phyloP scores from a whole-genome alignment of 108 stramenopile species.

The Cyclostephanos invisitatus region DNA sequence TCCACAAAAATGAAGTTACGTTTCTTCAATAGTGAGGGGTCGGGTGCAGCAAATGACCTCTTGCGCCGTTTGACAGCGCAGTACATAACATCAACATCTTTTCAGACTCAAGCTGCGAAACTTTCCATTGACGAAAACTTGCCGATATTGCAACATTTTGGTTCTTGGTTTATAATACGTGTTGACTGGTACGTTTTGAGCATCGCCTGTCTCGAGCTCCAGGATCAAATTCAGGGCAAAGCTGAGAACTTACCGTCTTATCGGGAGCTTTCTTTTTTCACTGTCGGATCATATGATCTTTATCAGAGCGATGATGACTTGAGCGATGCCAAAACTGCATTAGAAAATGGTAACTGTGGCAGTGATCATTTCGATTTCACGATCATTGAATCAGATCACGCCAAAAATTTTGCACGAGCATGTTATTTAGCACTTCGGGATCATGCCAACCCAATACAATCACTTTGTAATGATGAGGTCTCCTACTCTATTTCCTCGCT shows the following conservation, averaged over 20 bases:
- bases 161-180: conserved; percentile 69
- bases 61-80: conserved; percentile 48
- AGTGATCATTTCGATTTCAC: conserved; percentile 60
- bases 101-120: conserved; percentile 49
- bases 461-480: conserved; percentile 24
- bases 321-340: conserved; percentile 29
- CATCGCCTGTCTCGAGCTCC: conserved; percentile 45
- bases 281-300: conserved; percentile 65
- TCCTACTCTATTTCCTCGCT: conserved; percentile 22
- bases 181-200: conserved; percentile 68
- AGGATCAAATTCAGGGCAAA: conserved; percentile 29
- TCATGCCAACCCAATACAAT: conserved; percentile 12
- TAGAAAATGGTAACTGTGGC: conserved; percentile 42
- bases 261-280: conserved; percentile 63
- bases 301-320: conserved; percentile 69
- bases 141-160: conserved; percentile 45
- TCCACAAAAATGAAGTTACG: conserved; percentile 54
- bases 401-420: conserved; percentile 56
- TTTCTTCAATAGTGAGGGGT: conserved; percentile 48
- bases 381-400: conserved; percentile 54
- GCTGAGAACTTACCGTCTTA: conserved; percentile 22
- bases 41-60: conserved; percentile 50
- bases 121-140: conserved; percentile 42
- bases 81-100: conserved; percentile 51
- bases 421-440: conserved; percentile 63